Evolutionary conservation across 2,329 filamentous ascomycete genomes (phyloP).

Genomic region (Penicillium hordei): DNA sequence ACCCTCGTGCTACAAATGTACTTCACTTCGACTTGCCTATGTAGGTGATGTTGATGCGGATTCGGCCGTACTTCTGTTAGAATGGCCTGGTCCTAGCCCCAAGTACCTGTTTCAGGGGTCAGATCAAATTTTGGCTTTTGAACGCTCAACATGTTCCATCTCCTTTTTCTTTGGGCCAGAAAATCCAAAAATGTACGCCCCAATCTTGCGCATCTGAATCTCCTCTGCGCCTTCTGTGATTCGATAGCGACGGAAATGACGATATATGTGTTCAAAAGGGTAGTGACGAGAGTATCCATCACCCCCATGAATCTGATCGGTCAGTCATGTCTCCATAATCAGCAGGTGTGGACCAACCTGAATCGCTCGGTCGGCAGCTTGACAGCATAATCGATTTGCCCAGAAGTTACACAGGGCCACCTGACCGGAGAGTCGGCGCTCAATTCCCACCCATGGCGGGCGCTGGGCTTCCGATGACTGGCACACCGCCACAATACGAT

Average conservation of each 20-base stretch:
- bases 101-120: background rate
- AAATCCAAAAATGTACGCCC: constrained; percentile 58
- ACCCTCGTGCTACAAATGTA: background rate
- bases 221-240: constrained; percentile 66
- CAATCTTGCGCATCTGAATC: constrained; percentile 66
- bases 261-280: constrained; percentile 66
- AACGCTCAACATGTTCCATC: background rate
- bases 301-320: constrained; percentile 52
- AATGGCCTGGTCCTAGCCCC: background rate
- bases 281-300: constrained; percentile 59
- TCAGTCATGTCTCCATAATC: background rate
- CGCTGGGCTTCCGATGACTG: constrained; percentile 17
- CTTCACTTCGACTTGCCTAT: background rate
- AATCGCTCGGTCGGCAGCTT: constrained; percentile 63
- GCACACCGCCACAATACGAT: constrained; percentile 43
- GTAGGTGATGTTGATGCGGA: background rate
- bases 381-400: constrained; percentile 60
- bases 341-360: constrained; percentile 44
- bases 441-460: constrained; percentile 54
- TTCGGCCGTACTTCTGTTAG: background rate
- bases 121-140: constrained; percentile 15
- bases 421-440: constrained; percentile 60
- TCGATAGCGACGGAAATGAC: constrained; percentile 62
- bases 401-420: constrained; percentile 68
- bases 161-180: constrained; percentile 20